These are phyloP conservation scores for Pleurozium schreberi DNA, from an alignment of 225 moss, liverwort and hornwort genomes.

Conservation along the genomic window DNA sequence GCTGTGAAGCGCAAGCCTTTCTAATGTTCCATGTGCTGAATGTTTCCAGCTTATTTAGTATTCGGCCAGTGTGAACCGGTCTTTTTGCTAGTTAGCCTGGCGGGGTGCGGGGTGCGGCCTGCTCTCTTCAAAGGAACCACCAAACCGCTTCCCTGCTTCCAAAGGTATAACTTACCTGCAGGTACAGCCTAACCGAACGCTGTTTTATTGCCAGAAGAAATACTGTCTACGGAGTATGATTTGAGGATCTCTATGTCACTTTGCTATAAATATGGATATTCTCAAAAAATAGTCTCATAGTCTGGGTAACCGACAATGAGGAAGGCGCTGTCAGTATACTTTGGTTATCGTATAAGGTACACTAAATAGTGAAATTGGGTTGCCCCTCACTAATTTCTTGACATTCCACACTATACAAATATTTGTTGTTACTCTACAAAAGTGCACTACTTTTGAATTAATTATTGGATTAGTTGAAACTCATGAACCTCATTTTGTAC, in stretches of 20 bases:
- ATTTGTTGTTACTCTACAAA: too few relatives aligned
- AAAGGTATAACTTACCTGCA: neutral
- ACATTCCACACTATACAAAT: too few relatives aligned
- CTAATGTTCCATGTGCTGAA: neutral
- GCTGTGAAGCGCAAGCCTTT: neutral
- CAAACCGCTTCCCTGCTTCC: neutral
- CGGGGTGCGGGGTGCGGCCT: neutral
- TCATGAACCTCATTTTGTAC: too few relatives aligned
- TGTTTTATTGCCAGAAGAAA: neutral
- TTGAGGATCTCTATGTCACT: neutral
- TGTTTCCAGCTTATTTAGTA: neutral
- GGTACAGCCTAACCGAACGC: neutral
- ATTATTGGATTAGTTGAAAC: too few relatives aligned
- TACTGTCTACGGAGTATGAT: too few relatives aligned
- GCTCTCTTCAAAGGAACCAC: neutral
- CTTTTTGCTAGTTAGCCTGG: neutral
- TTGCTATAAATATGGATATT: neutral
- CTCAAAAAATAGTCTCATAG: neutral
- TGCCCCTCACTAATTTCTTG: too few relatives aligned
- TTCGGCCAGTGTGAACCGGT: neutral
- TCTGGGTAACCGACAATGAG: neutral
- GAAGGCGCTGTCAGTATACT: neutral
- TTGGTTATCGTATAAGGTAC: neutral
- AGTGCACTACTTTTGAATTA: too few relatives aligned
- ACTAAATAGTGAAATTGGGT: too few relatives aligned